These are phyloP conservation scores for Lomentospora prolificans DNA, from an alignment of 2,329 filamentous ascomycete genomes.

Conservation along the genomic window DNA sequence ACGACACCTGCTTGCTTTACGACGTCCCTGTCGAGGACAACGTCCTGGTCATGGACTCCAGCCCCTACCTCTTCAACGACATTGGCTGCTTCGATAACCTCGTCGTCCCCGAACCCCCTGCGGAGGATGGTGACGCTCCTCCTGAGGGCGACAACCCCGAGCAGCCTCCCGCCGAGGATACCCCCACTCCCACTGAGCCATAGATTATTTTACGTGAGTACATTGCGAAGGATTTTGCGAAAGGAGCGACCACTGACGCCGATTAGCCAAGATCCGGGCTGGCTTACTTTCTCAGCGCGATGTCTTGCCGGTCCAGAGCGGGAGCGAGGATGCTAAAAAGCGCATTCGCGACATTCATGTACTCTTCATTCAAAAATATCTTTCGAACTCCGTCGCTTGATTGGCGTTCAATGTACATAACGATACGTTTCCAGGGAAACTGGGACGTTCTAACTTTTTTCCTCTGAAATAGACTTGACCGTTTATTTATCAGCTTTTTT, in stretches of 20 bases:
- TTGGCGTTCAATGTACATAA: not conserved
- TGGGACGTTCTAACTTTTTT: too few species aligned
- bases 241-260: not conserved
- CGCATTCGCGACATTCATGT: not conserved
- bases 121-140: not conserved
- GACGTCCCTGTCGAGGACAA: conserved; percentile 3
- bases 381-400: not conserved
- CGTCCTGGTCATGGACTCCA: not conserved
- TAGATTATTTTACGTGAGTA: not conserved
- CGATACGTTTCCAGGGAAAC: not conserved
- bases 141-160: not conserved
- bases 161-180: not conserved
- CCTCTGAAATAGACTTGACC: too few species aligned
- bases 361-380: not conserved
- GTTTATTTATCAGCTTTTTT: too few species aligned
- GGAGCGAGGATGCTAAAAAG: not conserved
- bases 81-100: not conserved
- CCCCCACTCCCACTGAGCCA: not conserved
- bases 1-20: conserved; percentile 4
- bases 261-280: not conserved
- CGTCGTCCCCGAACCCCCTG: conserved; percentile 1
- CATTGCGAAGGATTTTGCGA: not conserved
- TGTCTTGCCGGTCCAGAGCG: not conserved
- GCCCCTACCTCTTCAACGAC: conserved; percentile 8
- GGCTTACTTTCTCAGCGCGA: not conserved